A percentile compares a stretch with the other conserved stretches of the same genome.
Evolutionary conservation across 2,329 filamentous ascomycete species (phyloP).

Genomic region (Fusarium sp.): DNA sequence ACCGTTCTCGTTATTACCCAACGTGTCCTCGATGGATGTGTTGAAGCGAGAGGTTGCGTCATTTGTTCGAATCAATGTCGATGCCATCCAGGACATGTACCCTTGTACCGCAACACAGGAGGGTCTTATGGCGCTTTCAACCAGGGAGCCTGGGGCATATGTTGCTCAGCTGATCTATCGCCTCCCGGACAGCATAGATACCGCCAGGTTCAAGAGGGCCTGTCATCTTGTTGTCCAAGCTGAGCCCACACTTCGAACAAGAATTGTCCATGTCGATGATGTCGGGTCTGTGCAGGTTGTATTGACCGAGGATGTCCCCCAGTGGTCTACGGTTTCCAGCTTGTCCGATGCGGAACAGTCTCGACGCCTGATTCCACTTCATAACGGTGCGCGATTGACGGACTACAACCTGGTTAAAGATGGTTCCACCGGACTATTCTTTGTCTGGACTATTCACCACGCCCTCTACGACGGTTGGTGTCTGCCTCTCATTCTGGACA

Average conservation of each 20-base stretch:
- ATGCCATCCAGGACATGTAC: conserved; percentile 20
- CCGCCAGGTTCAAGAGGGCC: conserved; percentile 21
- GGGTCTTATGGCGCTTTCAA: conserved; percentile 37
- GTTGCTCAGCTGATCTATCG: conserved; percentile 35
- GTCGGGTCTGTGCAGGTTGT: conserved; percentile 33
- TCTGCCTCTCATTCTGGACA: conserved; percentile 35
- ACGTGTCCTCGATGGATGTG: background rate
- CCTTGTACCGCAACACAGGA: conserved; percentile 37
- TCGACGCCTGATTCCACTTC: conserved; percentile 6
- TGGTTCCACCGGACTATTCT: background rate
- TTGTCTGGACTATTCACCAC: conserved; percentile 44
- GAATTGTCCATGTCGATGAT: conserved; percentile 32
- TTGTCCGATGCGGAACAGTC: background rate
- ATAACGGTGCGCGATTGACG: conserved; percentile 24
- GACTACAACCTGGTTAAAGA: conserved; percentile 10
- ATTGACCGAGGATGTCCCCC: conserved; percentile 6
- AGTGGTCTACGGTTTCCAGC: conserved; percentile 14
- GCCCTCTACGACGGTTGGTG: conserved; percentile 44
- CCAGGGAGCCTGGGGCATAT: conserved; percentile 28
- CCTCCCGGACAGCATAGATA: conserved; percentile 13
- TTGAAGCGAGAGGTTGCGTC: background rate
- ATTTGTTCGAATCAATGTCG: background rate
- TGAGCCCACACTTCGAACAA: conserved; percentile 26
- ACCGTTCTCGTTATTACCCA: conserved; percentile 26
- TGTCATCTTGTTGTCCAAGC: conserved; percentile 18